phyloP scores from a whole-genome alignment of 768 basidiomycete species.

The Phanerodontia chrysosporium region DNA sequence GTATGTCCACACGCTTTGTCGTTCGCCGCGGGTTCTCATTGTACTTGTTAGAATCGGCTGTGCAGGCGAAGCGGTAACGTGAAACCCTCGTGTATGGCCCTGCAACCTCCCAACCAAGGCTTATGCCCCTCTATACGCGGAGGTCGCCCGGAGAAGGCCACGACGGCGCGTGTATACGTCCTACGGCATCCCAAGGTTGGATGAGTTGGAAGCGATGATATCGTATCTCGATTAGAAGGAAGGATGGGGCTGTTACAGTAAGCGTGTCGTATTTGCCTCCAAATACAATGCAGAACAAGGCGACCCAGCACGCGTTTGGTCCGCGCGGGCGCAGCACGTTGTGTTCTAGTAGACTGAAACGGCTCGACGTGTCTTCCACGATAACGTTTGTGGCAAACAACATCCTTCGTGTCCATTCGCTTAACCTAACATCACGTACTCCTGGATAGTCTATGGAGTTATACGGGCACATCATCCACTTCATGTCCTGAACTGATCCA shows the following conservation, averaged over 20 bases:
- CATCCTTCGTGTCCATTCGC: no score
- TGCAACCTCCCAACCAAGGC: not conserved
- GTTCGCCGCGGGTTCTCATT: not conserved
- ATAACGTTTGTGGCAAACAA: no score
- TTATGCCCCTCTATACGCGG: not conserved
- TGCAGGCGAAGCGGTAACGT: constrained; percentile 5
- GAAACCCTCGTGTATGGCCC: not conserved
- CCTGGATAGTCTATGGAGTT: no score
- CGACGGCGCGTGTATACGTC: not conserved
- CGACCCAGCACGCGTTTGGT: not conserved
- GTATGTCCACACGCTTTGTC: constrained; percentile 38
- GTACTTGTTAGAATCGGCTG: not conserved
- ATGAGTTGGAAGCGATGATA: not conserved
- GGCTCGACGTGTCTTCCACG: no score
- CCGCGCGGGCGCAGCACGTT: no score
- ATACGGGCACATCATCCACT: no score
- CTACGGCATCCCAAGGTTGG: not conserved
- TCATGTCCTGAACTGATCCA: no score
- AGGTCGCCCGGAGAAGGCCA: not conserved
- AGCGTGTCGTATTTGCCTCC: not conserved
- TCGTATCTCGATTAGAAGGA: not conserved
- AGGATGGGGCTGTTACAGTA: not conserved
- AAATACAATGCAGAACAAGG: not conserved
- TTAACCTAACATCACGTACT: no score
- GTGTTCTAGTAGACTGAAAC: no score